phyloP scores from a whole-genome alignment of 2,329 filamentous ascomycete species.

The Mycosphaerella sp. region DNA sequence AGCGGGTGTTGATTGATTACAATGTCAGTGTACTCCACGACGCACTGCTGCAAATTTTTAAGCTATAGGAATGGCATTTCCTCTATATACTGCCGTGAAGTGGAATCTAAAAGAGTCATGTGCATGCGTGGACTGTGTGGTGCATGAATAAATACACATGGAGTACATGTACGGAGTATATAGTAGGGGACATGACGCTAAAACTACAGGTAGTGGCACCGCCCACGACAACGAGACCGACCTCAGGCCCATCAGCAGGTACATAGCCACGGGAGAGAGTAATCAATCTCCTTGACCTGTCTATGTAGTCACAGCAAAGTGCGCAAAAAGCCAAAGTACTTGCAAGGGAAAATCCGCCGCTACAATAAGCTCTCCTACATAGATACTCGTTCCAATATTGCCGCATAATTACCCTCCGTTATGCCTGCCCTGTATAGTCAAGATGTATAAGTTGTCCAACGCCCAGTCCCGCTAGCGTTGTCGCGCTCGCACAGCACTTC shows the following conservation, averaged over 20 bases:
- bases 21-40: constrained; percentile 78
- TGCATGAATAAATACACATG: too few relatives aligned
- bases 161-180: too few relatives aligned
- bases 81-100: too few relatives aligned
- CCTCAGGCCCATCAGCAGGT: background rate
- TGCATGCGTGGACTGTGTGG: too few relatives aligned
- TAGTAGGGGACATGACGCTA: too few relatives aligned
- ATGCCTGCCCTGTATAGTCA: constrained; percentile 9
- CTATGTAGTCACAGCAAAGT: background rate
- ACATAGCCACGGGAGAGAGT: too few relatives aligned
- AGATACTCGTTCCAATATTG: constrained; percentile 1
- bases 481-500: background rate
- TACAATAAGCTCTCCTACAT: constrained; percentile 3
- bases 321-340: constrained; percentile 7
- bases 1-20: constrained; percentile 79
- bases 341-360: constrained; percentile 6
- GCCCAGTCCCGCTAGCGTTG: constrained; percentile 5
- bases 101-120: too few relatives aligned
- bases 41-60: constrained; percentile 70
- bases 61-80: constrained; percentile 9
- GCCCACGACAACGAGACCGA: too few relatives aligned
- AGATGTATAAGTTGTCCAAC: constrained; percentile 8
- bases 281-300: background rate
- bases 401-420: constrained; percentile 12
- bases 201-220: too few relatives aligned